These are phyloP conservation scores for Talaromyces sp. DNA, from an alignment of 2,329 filamentous ascomycete genomes.

Conservation along the genomic window DNA sequence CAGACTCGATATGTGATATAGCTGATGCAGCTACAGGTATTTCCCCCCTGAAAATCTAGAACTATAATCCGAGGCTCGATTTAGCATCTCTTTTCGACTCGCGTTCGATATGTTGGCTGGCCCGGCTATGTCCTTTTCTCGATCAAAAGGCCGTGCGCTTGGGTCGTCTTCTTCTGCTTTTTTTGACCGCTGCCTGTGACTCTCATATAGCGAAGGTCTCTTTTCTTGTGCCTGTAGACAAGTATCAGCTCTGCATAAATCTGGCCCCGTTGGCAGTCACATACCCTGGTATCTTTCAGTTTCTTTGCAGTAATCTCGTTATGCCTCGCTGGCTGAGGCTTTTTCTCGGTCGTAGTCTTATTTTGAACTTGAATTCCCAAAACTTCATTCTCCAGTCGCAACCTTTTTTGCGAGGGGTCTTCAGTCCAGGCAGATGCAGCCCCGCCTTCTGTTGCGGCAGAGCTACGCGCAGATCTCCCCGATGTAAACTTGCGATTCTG, in stretches of 20 bases:
- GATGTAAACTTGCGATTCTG: conserved; percentile 76
- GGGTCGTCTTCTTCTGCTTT: conserved; percentile 68
- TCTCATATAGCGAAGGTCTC: conserved; percentile 57
- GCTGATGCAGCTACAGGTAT: conserved; percentile 35
- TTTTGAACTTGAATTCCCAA: conserved; percentile 56
- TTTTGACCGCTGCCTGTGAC: conserved; percentile 43
- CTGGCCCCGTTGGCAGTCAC: conserved; percentile 19
- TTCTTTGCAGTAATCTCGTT: conserved; percentile 45
- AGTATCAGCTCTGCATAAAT: neutral
- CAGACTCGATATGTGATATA: neutral
- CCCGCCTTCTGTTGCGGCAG: conserved; percentile 31
- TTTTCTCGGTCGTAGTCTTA: neutral
- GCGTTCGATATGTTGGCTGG: conserved; percentile 63
- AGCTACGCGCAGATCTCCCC: conserved; percentile 50
- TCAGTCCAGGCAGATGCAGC: conserved; percentile 73
- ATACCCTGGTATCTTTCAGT: conserved; percentile 46
- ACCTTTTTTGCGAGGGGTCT: conserved; percentile 77
- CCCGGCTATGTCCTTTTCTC: conserved; percentile 81
- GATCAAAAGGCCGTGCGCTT: conserved; percentile 75
- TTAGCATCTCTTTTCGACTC: conserved; percentile 68
- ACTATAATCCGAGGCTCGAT: conserved; percentile 69
- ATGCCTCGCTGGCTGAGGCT: conserved; percentile 21
- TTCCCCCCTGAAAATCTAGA: conserved; percentile 67
- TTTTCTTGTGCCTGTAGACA: conserved; percentile 45
- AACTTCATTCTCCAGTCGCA: conserved; percentile 72